Evolutionary conservation across 768 basidiomycete species (phyloP).

Genomic region (Brasilioporus rufonigricans): DNA sequence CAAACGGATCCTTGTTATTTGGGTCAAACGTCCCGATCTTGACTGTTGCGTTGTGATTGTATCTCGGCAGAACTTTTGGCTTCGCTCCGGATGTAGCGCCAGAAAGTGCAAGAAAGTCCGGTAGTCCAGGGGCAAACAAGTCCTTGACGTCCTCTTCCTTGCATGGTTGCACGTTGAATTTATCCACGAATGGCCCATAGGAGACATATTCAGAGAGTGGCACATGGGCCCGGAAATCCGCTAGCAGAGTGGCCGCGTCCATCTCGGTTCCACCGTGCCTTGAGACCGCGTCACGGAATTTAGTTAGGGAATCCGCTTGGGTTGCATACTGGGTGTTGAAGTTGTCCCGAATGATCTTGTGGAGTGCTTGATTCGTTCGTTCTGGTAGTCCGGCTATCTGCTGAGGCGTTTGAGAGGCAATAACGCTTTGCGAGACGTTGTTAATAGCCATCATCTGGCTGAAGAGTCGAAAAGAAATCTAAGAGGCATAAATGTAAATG

Average conservation of each 20-base stretch:
- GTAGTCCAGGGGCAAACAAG: neutral
- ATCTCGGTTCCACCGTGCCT: neutral
- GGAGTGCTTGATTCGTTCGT: neutral
- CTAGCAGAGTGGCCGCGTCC: slow-evolving; percentile 2
- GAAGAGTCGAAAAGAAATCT: no score
- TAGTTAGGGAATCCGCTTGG: neutral
- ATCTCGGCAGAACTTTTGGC: slow-evolving; percentile 9
- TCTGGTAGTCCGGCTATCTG: neutral
- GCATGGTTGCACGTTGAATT: slow-evolving; percentile 15
- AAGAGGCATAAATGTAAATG: no score
- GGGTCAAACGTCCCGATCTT: neutral
- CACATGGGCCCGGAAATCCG: neutral
- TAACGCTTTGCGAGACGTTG: neutral
- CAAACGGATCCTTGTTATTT: neutral
- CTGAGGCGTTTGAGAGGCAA: neutral
- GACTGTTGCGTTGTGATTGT: neutral
- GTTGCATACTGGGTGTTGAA: neutral
- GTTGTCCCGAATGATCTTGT: neutral
- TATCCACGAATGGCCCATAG: slow-evolving; percentile 13
- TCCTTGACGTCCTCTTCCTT: slow-evolving; percentile 16
- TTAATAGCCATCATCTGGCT: no score
- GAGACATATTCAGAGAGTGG: slow-evolving; percentile 7
- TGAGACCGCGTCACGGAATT: neutral
- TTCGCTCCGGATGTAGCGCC: slow-evolving; percentile 14
- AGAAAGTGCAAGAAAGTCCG: slow-evolving; percentile 3